phyloP scores from a whole-genome alignment of 2,329 filamentous ascomycete species.

The Phyllosticta citriasiana region DNA sequence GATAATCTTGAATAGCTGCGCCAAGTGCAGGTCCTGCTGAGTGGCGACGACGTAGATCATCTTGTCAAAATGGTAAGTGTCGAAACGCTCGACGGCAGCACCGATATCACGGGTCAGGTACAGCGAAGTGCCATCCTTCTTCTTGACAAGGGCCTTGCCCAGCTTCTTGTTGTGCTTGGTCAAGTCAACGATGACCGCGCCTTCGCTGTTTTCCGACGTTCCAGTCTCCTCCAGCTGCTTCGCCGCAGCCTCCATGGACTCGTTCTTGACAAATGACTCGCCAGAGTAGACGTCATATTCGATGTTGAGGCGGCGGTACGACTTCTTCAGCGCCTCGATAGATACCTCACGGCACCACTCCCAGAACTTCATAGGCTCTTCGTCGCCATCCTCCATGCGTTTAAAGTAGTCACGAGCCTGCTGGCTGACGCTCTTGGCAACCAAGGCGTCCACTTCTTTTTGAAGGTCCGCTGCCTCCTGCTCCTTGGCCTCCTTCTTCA shows the following conservation, averaged over 20 bases:
- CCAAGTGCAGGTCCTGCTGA: conserved; percentile 55
- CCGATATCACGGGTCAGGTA: conserved; percentile 63
- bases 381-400: conserved; percentile 55
- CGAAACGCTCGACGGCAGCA: conserved; percentile 52
- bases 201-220: conserved; percentile 54
- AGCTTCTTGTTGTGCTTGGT: conserved; percentile 59
- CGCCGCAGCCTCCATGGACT: conserved; percentile 53
- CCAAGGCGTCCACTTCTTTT: conserved; percentile 24
- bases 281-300: conserved; percentile 57
- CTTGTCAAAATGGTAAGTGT: conserved; percentile 54
- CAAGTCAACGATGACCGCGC: conserved; percentile 59
- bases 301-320: conserved; percentile 55
- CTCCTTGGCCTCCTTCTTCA: conserved; percentile 26
- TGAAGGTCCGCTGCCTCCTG: conserved; percentile 12
- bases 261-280: conserved; percentile 55
- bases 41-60: conserved; percentile 59
- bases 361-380: conserved; percentile 51
- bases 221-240: conserved; percentile 48
- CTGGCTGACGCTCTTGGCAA: conserved; percentile 48
- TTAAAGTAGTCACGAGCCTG: conserved; percentile 63
- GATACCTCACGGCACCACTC: conserved; percentile 53
- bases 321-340: conserved; percentile 54
- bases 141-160: conserved; percentile 56
- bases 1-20: conserved; percentile 56
- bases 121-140: conserved; percentile 56